phyloP scores from a whole-genome alignment of 2,329 filamentous ascomycete species.

The Beauveria scarabaeidicola region DNA sequence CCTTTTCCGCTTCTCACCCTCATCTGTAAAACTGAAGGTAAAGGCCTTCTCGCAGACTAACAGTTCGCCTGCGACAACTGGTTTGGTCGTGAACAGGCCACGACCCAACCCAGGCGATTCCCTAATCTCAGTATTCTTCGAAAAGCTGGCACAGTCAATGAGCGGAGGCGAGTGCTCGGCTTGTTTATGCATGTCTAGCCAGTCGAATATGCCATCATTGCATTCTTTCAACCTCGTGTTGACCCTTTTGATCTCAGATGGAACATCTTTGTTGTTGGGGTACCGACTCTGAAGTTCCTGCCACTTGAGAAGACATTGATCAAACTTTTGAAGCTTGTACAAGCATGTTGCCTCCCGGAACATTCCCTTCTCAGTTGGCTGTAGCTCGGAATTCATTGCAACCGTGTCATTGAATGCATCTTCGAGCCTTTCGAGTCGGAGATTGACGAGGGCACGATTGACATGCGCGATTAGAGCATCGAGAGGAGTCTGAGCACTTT shows the following conservation, averaged over 20 bases:
- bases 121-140: background rate
- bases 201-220: background rate
- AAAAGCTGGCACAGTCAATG: background rate
- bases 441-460: background rate
- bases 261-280: background rate
- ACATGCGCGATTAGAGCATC: background rate
- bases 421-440: background rate
- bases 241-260: background rate
- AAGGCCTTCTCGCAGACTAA: conserved; percentile 1
- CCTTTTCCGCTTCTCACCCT: background rate
- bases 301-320: background rate
- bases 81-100: background rate
- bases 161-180: background rate
- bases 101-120: background rate
- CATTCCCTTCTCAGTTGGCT: background rate
- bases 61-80: background rate
- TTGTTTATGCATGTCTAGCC: background rate
- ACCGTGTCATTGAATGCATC: background rate
- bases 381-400: background rate
- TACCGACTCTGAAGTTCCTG: background rate
- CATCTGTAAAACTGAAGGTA: background rate
- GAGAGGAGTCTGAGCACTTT: background rate
- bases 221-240: background rate
- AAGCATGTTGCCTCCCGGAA: background rate
- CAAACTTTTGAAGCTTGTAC: background rate